phyloP scores from a whole-genome alignment of 768 basidiomycete species.

The Mycena sanguinolenta region DNA sequence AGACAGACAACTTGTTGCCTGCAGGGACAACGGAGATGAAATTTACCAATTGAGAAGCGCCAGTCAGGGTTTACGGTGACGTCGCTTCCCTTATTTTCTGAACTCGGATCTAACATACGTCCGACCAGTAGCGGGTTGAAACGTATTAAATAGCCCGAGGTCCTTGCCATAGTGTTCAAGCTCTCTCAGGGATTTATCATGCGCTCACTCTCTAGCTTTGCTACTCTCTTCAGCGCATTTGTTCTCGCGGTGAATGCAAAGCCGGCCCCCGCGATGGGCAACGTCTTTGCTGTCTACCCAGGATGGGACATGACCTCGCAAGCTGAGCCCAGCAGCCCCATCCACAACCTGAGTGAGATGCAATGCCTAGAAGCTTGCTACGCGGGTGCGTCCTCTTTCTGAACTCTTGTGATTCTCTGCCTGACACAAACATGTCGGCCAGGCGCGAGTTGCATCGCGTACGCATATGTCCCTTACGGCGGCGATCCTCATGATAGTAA shows the following conservation, averaged over 20 bases:
- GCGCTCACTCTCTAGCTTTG: not conserved
- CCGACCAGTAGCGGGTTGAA: not conserved
- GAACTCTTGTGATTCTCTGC: no score
- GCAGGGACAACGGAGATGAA: not conserved
- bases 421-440: no score
- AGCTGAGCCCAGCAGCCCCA: not conserved
- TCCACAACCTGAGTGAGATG: not conserved
- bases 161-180: not conserved
- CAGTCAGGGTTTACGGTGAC: not conserved
- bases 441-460: no score
- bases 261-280: conserved; percentile 1
- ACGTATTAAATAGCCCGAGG: not conserved
- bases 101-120: not conserved
- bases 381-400: not conserved
- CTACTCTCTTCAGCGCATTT: not conserved
- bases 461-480: no score
- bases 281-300: conserved; percentile 3
- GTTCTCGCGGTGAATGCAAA: not conserved
- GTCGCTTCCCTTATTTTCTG: no score
- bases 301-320: not conserved
- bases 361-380: not conserved
- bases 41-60: not conserved
- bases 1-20: no score
- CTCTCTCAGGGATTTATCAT: not conserved
- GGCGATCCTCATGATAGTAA: no score